Conservation (phyloP, 2,329 filamentous ascomycete genomes). For the Talaromyces verruculosus region DNA sequence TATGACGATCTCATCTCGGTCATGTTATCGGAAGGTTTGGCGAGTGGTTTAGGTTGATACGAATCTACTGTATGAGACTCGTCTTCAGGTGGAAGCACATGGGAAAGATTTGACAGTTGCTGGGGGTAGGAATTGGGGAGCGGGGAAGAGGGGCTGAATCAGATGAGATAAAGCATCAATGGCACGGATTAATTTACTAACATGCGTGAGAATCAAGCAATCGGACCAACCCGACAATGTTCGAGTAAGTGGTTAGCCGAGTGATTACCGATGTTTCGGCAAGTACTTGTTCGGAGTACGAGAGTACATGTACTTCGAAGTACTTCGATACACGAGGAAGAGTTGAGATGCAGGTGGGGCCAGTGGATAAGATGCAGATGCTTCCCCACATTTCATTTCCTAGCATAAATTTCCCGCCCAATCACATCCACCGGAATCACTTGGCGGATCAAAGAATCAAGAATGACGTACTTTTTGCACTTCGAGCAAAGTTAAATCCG, state of each 20-base stretch:
- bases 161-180: background rate
- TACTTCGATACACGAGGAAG: background rate
- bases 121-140: background rate
- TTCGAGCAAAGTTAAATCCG: background rate
- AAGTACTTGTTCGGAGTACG: background rate
- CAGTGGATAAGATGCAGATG: background rate
- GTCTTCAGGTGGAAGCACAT: background rate
- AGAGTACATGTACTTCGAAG: background rate
- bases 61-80: background rate
- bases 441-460: background rate
- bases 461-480: background rate
- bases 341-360: background rate
- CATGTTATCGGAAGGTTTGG: background rate
- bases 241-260: background rate
- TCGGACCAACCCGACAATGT: background rate
- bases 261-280: background rate
- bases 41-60: background rate
- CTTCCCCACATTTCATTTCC: background rate
- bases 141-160: background rate
- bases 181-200: background rate
- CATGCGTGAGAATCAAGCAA: background rate
- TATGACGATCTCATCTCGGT: background rate
- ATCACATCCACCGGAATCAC: background rate
- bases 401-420: background rate
- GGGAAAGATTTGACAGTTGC: no score